Evolutionary conservation across 768 basidiomycete species (phyloP), one percentile per base, ranked within the genome.

Genomic region (Termitomyces sp.): DNA sequence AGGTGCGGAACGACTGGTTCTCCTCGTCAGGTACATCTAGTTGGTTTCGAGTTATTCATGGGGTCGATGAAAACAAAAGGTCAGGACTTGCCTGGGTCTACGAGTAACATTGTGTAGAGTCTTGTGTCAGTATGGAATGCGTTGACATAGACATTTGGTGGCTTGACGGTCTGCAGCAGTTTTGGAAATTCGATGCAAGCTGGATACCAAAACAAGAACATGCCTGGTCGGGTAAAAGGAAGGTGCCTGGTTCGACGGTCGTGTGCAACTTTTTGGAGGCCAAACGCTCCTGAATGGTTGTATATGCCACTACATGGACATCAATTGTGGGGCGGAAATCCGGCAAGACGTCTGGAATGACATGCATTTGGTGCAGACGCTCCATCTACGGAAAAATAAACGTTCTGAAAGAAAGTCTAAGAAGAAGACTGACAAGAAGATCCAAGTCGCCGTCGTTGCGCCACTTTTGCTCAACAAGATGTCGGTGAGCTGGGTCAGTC

Each of bases 301-400:
- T 70, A 18, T 65, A 70, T 2, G 74, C 83, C 22, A 80, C 78
- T 51, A 95, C 71, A 26, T 82, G 85, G 13, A 98, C 73, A 66
- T 96, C 92, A 37, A 92, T 65, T 18, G 83, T 81, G 0, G 93
- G 92, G 51, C 80, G 82, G 8, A 96, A 67, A 37, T 75, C 75
- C 0, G 90, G 84, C 18, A 98, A 69, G 12, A 95, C 74, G 66
- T 99, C 96, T 0, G 96, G 95, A 2, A 97, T 78, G 57, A 98
- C 86, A 51, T 86, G 74, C 92, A 97, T 93, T 73, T 94, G 91
- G 64, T 92, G 80, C 46, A 98, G 67, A 67, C 95, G 88, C 68
- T 97, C 91, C 93, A 97, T 97, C 89, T 94, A 66, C 28, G 7
- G 31, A 31, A 12, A 46, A 24, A 49, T 7, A 55, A 9, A 26